phyloP scores from a whole-genome alignment of 1,284 basidiomycete species.

The Papiliotrema flavescens region DNA sequence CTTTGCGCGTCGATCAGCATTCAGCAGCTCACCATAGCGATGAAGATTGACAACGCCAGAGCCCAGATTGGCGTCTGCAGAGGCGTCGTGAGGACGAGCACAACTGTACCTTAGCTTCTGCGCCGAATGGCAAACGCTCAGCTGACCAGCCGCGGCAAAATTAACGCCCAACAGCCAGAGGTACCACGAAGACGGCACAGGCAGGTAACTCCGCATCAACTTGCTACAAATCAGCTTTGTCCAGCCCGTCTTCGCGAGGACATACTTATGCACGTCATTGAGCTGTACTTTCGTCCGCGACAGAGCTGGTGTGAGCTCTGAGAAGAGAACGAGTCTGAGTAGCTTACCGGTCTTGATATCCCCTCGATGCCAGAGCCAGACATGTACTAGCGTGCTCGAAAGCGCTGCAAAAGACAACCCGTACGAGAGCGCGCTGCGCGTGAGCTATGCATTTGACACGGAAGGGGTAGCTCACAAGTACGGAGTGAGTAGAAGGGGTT shows the following conservation, averaged over 20 bases:
- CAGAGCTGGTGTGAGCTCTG: conserved; percentile 32
- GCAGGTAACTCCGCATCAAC: conserved; percentile 43
- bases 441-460: conserved; percentile 3
- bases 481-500: conserved; percentile 52
- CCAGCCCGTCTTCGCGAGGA: background rate
- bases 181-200: conserved; percentile 48
- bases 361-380: conserved; percentile 53
- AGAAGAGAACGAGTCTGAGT: background rate
- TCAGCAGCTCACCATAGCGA: conserved; percentile 42
- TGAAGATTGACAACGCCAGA: conserved; percentile 49
- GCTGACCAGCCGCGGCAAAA: conserved; percentile 39
- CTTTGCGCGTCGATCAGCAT: conserved; percentile 2
- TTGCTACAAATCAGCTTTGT: conserved; percentile 22
- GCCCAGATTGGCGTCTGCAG: conserved; percentile 54
- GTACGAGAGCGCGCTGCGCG: conserved; percentile 42
- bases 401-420: conserved; percentile 52
- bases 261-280: conserved; percentile 48
- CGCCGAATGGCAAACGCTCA: background rate
- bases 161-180: conserved; percentile 40
- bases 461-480: conserved; percentile 45
- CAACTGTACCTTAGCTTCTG: conserved; percentile 20
- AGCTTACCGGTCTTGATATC: conserved; percentile 49
- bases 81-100: conserved; percentile 51
- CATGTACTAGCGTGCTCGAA: conserved; percentile 52
- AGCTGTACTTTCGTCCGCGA: conserved; percentile 31